These are phyloP conservation scores for Lignosus rhinocerotis DNA, from an alignment of 1,284 basidiomycete genomes.

Conservation along the genomic window DNA sequence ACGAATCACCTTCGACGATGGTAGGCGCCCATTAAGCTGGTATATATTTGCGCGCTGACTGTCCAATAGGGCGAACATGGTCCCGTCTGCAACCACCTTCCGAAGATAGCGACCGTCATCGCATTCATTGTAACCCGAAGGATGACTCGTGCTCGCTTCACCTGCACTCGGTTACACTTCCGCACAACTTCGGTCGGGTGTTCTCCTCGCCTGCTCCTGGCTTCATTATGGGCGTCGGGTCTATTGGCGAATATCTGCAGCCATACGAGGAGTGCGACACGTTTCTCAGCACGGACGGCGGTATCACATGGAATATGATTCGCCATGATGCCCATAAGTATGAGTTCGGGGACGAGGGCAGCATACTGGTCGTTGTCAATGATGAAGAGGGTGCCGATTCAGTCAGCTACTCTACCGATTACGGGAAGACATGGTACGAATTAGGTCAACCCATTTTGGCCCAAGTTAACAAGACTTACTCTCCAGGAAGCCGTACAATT, in stretches of 20 bases:
- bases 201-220: conserved; percentile 96
- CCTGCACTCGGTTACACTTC: conserved; percentile 87
- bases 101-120: conserved; percentile 59
- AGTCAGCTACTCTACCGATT: conserved; percentile 83
- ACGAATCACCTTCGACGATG: conserved; percentile 91
- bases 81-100: conserved; percentile 65
- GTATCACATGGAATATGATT: conserved; percentile 84
- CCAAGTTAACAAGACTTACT: neutral
- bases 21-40: conserved; percentile 36
- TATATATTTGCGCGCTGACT: neutral
- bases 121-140: conserved; percentile 61
- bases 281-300: conserved; percentile 90
- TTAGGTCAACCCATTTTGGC: neutral
- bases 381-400: conserved; percentile 83
- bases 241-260: conserved; percentile 69
- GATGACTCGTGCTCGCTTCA: conserved; percentile 82
- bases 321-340: conserved; percentile 85
- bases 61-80: conserved; percentile 72
- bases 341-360: conserved; percentile 92
- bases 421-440: conserved; percentile 80
- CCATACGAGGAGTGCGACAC: conserved; percentile 92
- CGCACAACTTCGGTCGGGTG: conserved; percentile 91
- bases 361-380: conserved; percentile 82
- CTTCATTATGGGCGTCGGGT: conserved; percentile 93
- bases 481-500: conserved; percentile 66